A percentile compares a stretch with the other conserved stretches of the same genome.
Evolutionary conservation across 2,329 filamentous ascomycete genomes (phyloP).

Genomic region (Westerdykella aurantiaca): DNA sequence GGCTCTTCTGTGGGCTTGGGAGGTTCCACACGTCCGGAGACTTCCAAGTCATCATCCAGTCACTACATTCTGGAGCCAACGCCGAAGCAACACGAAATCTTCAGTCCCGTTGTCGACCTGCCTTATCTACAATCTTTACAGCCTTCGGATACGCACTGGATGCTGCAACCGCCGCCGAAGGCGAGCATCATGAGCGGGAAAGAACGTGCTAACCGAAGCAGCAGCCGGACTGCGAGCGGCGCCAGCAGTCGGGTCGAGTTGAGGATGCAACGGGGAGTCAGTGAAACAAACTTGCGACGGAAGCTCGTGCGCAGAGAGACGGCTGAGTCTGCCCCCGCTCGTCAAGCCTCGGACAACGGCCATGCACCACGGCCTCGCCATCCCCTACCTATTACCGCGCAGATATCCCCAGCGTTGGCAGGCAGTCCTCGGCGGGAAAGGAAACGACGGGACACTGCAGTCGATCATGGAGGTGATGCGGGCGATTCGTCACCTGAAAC

Average conservation of each 20-base stretch:
- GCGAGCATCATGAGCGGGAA: conserved; percentile 90
- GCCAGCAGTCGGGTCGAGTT: conserved; percentile 38
- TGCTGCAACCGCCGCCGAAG: conserved; percentile 86
- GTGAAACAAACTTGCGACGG: conserved; percentile 33
- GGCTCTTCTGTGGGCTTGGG: conserved; percentile 29
- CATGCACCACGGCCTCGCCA: conserved; percentile 21
- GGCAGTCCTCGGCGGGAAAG: conserved; percentile 21
- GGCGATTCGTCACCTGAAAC: conserved; percentile 21
- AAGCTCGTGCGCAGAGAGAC: conserved; percentile 33
- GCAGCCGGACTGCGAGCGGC: conserved; percentile 51
- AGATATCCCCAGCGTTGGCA: conserved; percentile 24
- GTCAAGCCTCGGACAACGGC: conserved; percentile 32
- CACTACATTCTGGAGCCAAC: conserved; percentile 41
- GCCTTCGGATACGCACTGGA: conserved; percentile 73
- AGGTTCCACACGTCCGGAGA: conserved; percentile 24
- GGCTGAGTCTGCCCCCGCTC: conserved; percentile 30
- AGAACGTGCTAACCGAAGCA: conserved; percentile 53
- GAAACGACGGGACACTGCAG: conserved; percentile 25
- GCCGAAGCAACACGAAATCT: conserved; percentile 77
- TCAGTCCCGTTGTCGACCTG: conserved; percentile 70
- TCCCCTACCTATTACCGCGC: conserved; percentile 27
- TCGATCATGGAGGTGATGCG: conserved; percentile 18
- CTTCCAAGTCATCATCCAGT: conserved; percentile 22
- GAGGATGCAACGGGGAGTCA: conserved; percentile 36
- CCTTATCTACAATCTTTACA: conserved; percentile 57